Evolutionary conservation across 192 early-diverging fungal species (phyloP).

Genomic region (Anaeromyces robustus): DNA sequence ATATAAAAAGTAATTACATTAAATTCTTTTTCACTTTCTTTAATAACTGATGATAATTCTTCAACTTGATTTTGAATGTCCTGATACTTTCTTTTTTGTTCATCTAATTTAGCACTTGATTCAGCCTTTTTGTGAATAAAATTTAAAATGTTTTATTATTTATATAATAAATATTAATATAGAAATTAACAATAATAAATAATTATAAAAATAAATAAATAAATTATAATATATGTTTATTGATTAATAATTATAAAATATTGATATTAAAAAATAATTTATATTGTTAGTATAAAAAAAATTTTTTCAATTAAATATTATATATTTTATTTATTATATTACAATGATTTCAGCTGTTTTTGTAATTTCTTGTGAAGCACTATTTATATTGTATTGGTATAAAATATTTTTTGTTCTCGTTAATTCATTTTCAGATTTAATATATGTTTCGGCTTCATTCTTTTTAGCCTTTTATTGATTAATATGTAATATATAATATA

Average conservation of each 20-base stretch:
- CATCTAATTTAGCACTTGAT: neutral
- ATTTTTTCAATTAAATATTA: no score
- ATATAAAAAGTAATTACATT: neutral
- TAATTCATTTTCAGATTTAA: slow-evolving; percentile 68
- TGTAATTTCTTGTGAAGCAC: slow-evolving; percentile 21
- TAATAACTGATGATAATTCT: neutral
- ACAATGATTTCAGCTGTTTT: slow-evolving; percentile 20
- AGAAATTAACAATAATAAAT: no score
- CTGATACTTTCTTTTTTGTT: neutral
- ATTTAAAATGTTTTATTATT: no score
- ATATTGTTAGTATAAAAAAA: no score
- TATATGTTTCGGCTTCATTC: slow-evolving; percentile 62
- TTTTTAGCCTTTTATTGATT: slow-evolving; percentile 37
- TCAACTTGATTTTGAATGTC: neutral
- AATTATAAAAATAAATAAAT: neutral
- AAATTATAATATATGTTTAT: no score
- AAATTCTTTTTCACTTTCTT: neutral
- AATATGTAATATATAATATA: neutral
- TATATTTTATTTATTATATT: neutral
- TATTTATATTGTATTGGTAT: slow-evolving; percentile 58
- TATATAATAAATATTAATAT: no score
- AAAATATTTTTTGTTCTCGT: slow-evolving; percentile 51
- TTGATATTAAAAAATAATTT: no score
- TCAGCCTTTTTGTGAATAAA: neutral
- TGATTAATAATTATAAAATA: no score